Evolutionary conservation across 2,329 filamentous ascomycete species (phyloP).

Genomic region (Botrytis fragariae): DNA sequence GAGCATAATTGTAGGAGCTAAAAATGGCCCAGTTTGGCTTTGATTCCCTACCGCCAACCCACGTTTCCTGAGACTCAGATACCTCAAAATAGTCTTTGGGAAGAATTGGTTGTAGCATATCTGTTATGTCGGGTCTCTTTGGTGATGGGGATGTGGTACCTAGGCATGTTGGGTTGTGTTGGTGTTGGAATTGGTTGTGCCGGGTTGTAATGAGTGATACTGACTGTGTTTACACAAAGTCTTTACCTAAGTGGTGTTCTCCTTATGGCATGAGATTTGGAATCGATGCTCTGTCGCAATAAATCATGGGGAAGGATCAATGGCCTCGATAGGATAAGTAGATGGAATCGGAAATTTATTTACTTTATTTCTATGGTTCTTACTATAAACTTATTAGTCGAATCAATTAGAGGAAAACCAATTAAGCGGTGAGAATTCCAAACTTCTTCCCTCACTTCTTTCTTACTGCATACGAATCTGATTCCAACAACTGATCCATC

Average conservation of each 20-base stretch:
- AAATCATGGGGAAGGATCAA: conserved; percentile 1
- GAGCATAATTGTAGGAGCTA: not conserved
- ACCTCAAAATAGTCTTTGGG: conserved; percentile 1
- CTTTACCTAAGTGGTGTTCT: not conserved
- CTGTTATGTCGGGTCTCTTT: conserved; percentile 10
- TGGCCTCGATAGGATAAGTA: not conserved
- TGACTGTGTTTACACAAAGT: not conserved
- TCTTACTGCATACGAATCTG: not conserved
- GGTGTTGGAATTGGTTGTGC: not conserved
- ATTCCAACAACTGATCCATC: conserved; percentile 1
- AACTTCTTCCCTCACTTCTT: not conserved
- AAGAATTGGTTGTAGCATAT: not conserved
- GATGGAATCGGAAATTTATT: not conserved
- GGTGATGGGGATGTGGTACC: not conserved
- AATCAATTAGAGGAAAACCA: not conserved
- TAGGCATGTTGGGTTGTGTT: conserved; percentile 1
- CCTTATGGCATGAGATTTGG: not conserved
- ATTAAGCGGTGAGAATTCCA: not conserved
- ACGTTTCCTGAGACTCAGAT: not conserved
- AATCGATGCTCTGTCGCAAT: not conserved
- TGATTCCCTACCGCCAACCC: not conserved
- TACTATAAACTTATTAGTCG: not conserved
- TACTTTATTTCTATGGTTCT: conserved; percentile 7
- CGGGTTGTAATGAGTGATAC: not conserved
- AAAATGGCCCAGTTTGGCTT: not conserved